Evolutionary conservation across 345 rosid genomes (phyloP).

Genomic region (Cardiospermum halicacabum): DNA sequence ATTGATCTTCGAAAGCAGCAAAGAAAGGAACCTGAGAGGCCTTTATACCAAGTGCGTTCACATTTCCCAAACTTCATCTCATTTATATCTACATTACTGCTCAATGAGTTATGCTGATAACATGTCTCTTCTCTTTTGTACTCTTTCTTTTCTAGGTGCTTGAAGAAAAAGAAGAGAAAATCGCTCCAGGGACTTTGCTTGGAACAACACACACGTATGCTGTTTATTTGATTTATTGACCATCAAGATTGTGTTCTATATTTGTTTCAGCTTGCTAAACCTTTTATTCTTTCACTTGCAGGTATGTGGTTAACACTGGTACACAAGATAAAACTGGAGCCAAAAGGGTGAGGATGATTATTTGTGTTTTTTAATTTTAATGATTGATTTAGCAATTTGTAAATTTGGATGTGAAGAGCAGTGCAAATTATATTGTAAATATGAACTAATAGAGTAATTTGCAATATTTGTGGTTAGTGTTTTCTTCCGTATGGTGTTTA

Average conservation of each 20-base stretch:
- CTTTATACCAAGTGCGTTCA: conserved; percentile 77
- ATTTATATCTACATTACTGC: not conserved
- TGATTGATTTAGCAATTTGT: too few relatives aligned
- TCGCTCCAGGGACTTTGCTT: conserved; percentile 84
- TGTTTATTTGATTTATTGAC: not conserved
- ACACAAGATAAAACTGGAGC: conserved; percentile 77
- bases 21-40: conserved; percentile 93
- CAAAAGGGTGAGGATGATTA: conserved; percentile 68
- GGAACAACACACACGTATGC: conserved; percentile 88
- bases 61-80: conserved; percentile 2
- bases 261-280: not conserved
- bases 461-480: not conserved
- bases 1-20: conserved; percentile 98
- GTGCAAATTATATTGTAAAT: too few relatives aligned
- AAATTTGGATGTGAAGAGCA: too few relatives aligned
- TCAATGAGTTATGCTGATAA: not conserved
- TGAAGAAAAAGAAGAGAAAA: conserved; percentile 77
- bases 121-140: not conserved
- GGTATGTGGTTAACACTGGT: conserved; percentile 67
- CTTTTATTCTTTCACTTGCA: conserved; percentile 20
- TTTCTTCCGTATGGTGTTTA: not conserved
- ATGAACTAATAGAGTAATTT: too few relatives aligned
- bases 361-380: not conserved
- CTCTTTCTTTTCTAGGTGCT: conserved; percentile 49
- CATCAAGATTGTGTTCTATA: not conserved